phyloP scores from a whole-genome alignment of 1,284 basidiomycete species.

The Heterobasidion occidentale region DNA sequence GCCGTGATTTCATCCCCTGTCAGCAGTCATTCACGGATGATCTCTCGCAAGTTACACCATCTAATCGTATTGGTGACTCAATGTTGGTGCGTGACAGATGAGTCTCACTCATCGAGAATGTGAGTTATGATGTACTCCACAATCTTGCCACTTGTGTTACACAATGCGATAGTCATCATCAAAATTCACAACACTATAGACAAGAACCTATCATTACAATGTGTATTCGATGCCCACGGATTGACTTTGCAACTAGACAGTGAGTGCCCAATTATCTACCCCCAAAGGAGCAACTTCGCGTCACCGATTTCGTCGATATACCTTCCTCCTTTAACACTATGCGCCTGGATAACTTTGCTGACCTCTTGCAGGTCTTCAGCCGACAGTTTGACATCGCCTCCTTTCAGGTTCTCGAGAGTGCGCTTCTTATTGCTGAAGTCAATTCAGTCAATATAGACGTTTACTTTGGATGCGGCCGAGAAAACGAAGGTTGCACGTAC shows the following conservation, averaged over 20 bases:
- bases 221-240: neutral
- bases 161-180: too few relatives aligned
- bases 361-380: constrained; percentile 25
- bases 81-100: too few relatives aligned
- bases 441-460: neutral
- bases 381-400: constrained; percentile 26
- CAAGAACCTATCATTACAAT: too few relatives aligned
- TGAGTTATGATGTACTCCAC: too few relatives aligned
- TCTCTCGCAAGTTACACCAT: too few relatives aligned
- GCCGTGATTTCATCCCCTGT: too few relatives aligned
- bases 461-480: neutral
- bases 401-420: constrained; percentile 28
- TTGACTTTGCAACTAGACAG: too few relatives aligned
- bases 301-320: constrained; percentile 9
- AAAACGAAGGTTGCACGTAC: constrained; percentile 9
- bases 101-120: too few relatives aligned
- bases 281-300: neutral
- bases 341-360: constrained; percentile 12
- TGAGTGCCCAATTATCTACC: neutral
- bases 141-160: too few relatives aligned
- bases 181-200: too few relatives aligned
- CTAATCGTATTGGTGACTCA: too few relatives aligned
- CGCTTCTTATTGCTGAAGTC: constrained; percentile 13
- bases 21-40: too few relatives aligned
- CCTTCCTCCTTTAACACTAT: constrained; percentile 22